Evolutionary conservation across 768 basidiomycete genomes (phyloP), one percentile per base, ranked within the genome.

Genomic region (Kwoniella heveanensis): DNA sequence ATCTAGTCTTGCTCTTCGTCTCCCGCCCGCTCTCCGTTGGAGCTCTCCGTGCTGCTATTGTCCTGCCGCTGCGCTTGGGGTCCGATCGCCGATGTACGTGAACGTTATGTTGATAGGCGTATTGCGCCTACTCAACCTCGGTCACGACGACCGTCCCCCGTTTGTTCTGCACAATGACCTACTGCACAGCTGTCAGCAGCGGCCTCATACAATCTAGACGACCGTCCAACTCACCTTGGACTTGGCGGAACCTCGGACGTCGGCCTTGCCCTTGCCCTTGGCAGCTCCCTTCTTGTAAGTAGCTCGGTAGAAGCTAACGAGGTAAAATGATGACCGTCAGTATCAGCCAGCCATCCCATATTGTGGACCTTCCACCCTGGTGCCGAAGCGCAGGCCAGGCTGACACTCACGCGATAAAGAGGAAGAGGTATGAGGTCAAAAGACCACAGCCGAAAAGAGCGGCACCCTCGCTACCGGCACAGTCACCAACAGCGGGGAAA

Each of bases 391-490:
- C 29, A 19, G 5, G 48, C 4, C n/a, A 6, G 19, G 48, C 4
- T 24, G 48, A 10, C 48, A 78, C 80, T 72, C 60, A 81, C 80
- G 77, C 91, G 84, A 98, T 91, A 85, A 99, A 98, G 62, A 99
- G 86, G 72, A 88, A 86, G 57, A 99, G 87, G 82, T 97, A 98
- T 74, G 86, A 89, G 26, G 91, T 90, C 70, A 99, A 84, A 51
- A 99, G 85, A 24, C 80, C 86, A 77, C 93, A 96, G 52, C 94
- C 96, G 62, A 95, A 88, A 62, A 92, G 64, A 1, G 96, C 96
- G 57, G 95, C 91, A 17, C 82, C 81, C 81, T 95, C 91, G 21
- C 90, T 88, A 49, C 96, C 96, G 44, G 92, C 87, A 73, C 96
- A 99, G 78, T 88, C 87, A 39, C 85, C 90, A 22, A 88, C 67